Evolutionary conservation across 2,329 filamentous ascomycete species (phyloP).

Genomic region (Lithohypha guttulata): DNA sequence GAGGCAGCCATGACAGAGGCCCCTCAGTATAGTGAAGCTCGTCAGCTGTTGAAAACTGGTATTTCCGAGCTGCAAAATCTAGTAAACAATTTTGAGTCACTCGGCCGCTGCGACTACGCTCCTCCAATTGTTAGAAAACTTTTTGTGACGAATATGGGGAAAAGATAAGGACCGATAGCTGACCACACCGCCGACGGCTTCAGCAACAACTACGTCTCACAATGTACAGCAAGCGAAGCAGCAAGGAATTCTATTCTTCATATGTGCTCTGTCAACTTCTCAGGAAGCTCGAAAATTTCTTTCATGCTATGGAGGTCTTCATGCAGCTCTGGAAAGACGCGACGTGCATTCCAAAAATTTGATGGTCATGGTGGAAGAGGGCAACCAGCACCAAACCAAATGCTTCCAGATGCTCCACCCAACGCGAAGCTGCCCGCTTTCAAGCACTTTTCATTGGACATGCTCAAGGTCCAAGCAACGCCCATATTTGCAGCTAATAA

Average conservation of each 20-base stretch:
- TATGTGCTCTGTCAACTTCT: too few relatives aligned
- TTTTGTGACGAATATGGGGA: slow-evolving; percentile 4
- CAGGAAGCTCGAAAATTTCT: too few relatives aligned
- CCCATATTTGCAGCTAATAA: slow-evolving; percentile 3
- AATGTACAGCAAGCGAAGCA: neutral
- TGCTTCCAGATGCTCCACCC: too few relatives aligned
- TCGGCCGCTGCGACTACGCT: too few relatives aligned
- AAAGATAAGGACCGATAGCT: slow-evolving; percentile 6
- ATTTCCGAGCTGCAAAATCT: neutral
- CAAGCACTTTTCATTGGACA: slow-evolving; percentile 10
- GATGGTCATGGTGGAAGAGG: slow-evolving; percentile 7
- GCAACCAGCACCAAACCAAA: too few relatives aligned
- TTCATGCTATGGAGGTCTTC: too few relatives aligned
- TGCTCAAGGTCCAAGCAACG: too few relatives aligned
- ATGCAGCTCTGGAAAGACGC: too few relatives aligned
- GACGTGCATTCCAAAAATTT: too few relatives aligned
- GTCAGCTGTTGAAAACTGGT: too few relatives aligned
- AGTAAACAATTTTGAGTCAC: too few relatives aligned
- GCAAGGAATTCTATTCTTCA: neutral
- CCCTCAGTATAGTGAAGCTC: slow-evolving; percentile 1
- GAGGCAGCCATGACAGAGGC: slow-evolving; percentile 17
- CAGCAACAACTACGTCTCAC: neutral
- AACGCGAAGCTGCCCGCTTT: slow-evolving; percentile 4
- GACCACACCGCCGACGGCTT: neutral
- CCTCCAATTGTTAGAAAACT: too few relatives aligned